Evolutionary conservation across 2,329 filamentous ascomycete genomes (phyloP).

Genomic region (Aspergillus piperis): DNA sequence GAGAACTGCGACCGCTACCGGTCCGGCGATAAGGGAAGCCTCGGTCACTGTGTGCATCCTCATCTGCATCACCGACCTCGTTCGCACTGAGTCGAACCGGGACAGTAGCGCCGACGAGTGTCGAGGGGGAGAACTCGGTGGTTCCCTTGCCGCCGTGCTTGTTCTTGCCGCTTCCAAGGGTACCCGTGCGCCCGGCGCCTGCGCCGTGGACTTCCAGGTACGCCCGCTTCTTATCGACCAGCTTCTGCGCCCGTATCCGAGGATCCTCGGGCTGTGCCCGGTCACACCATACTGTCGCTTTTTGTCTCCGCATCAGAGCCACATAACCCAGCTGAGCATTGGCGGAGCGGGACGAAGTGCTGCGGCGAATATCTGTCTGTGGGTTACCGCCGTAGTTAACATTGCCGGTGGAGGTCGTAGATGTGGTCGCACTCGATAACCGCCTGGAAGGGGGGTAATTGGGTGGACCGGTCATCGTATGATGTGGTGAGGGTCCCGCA

Average conservation of each 20-base stretch:
- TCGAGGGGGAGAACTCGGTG: slow-evolving; percentile 76
- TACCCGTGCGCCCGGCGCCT: slow-evolving; percentile 59
- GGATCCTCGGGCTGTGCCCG: slow-evolving; percentile 91
- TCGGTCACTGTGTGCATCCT: slow-evolving; percentile 52
- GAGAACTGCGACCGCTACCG: slow-evolving; percentile 61
- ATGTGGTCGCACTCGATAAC: slow-evolving; percentile 44
- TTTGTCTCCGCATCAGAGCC: slow-evolving; percentile 92
- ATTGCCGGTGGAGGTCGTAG: slow-evolving; percentile 43
- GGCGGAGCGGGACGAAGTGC: slow-evolving; percentile 76
- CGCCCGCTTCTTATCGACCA: slow-evolving; percentile 83
- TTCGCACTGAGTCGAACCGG: slow-evolving; percentile 92
- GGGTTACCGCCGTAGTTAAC: slow-evolving; percentile 21
- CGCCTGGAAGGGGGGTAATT: slow-evolving; percentile 34
- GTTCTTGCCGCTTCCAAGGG: slow-evolving; percentile 74
- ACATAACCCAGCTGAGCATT: slow-evolving; percentile 76
- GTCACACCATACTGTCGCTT: slow-evolving; percentile 98
- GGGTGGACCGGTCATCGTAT: slow-evolving; percentile 28
- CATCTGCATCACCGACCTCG: slow-evolving; percentile 87
- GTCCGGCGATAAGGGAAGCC: slow-evolving; percentile 53
- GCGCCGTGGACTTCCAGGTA: slow-evolving; percentile 75
- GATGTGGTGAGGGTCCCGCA: slow-evolving; percentile 27
- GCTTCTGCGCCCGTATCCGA: slow-evolving; percentile 75
- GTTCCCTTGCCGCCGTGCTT: slow-evolving; percentile 81
- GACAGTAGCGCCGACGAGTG: slow-evolving; percentile 74
- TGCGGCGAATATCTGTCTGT: slow-evolving; percentile 60